Conservation (phyloP, 495 filamentous ascomycete species). For the Cenococcum geophilum region DNA sequence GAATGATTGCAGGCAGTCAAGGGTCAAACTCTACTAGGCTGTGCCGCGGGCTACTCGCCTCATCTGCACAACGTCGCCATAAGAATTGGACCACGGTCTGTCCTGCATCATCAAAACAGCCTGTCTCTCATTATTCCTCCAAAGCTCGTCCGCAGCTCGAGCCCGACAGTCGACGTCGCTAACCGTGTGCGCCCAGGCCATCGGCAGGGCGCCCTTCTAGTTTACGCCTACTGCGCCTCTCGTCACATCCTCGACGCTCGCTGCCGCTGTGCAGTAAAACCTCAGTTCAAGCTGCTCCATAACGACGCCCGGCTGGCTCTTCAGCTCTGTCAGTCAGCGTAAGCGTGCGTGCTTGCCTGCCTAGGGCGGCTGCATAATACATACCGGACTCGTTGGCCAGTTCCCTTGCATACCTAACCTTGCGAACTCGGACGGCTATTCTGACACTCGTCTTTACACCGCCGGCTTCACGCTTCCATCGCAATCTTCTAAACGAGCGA, state of each 20-base stretch:
- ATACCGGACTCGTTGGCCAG: background rate
- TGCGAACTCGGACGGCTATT: background rate
- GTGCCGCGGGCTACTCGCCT: background rate
- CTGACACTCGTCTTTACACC: background rate
- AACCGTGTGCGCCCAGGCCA: slow-evolving; percentile 1
- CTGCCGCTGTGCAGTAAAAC: slow-evolving; percentile 6
- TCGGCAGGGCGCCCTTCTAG: slow-evolving; percentile 5
- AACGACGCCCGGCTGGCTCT: background rate
- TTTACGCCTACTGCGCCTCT: slow-evolving; percentile 7
- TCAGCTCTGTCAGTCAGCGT: slow-evolving; percentile 3
- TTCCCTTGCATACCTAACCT: background rate
- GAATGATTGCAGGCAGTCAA: background rate
- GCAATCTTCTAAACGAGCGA: background rate
- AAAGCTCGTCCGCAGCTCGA: background rate
- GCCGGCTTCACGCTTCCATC: background rate
- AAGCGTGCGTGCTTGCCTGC: background rate
- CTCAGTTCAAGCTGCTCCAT: background rate
- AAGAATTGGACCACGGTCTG: background rate
- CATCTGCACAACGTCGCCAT: slow-evolving; percentile 1
- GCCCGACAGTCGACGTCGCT: slow-evolving; percentile 5
- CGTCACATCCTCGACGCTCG: slow-evolving; percentile 3
- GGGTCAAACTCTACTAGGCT: background rate
- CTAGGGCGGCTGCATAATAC: background rate
- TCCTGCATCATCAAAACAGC: background rate
- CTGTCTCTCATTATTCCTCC: background rate